phyloP scores from a whole-genome alignment of 805 yeast genomes.

The Wickerhamiella bombiphila region DNA sequence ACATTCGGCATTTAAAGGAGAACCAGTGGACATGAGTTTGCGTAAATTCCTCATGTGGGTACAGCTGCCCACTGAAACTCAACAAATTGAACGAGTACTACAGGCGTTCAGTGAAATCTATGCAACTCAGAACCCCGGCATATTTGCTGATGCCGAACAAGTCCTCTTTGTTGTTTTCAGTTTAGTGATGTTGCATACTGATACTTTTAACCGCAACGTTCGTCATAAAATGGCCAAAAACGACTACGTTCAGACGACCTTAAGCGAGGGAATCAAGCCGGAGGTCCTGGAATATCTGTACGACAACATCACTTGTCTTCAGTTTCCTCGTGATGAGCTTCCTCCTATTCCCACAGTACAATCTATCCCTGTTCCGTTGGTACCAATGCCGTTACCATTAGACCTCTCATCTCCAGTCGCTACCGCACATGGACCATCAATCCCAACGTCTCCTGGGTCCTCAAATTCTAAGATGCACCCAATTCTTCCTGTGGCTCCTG shows the following conservation, averaged over 20 bases:
- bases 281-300: conserved; percentile 36
- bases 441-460: not conserved
- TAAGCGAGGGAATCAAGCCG: conserved; percentile 24
- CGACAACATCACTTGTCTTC: conserved; percentile 50
- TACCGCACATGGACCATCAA: not conserved
- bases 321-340: conserved; percentile 37
- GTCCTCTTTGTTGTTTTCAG: conserved; percentile 52
- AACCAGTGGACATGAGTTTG: conserved; percentile 53
- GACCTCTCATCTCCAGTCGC: too few species aligned
- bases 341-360: conserved; percentile 6
- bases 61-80: conserved; percentile 56
- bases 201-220: conserved; percentile 52
- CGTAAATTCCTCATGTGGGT: conserved; percentile 43
- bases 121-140: conserved; percentile 28
- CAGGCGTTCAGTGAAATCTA: conserved; percentile 43
- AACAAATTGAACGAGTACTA: conserved; percentile 58
- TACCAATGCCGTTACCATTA: too few species aligned
- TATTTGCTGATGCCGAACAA: conserved; percentile 33
- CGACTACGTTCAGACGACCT: conserved; percentile 41
- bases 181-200: conserved; percentile 59
- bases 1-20: conserved; percentile 35
- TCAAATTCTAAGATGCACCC: too few species aligned
- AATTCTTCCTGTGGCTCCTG: not conserved
- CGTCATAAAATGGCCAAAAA: conserved; percentile 49
- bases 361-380: too few species aligned